Conservation (phyloP, 805 yeast species). For the Zygosaccharomyces rouxii region DNA sequence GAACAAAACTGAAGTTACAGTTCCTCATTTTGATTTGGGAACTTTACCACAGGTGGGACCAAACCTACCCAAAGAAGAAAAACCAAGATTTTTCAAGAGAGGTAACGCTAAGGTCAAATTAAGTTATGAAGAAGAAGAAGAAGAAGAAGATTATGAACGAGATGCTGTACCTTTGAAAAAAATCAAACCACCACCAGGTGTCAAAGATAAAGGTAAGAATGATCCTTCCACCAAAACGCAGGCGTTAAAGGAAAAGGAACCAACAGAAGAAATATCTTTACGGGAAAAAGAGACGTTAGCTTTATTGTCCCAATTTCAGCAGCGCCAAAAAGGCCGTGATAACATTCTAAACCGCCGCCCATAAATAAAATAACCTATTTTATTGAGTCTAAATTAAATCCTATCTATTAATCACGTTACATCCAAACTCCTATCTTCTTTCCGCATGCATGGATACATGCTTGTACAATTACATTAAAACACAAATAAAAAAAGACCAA, state of each 20-base stretch:
- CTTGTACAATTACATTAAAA: not conserved
- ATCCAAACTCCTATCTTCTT: too few relatives aligned
- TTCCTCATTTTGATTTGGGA: conserved; percentile 42
- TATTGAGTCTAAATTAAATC: not conserved
- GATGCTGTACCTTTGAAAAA: conserved; percentile 17
- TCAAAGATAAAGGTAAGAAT: conserved; percentile 4
- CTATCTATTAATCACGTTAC: too few relatives aligned
- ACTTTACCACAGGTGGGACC: not conserved
- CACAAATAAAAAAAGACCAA: not conserved
- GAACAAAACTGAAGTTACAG: conserved; percentile 38
- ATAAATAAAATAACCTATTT: conserved; percentile 2
- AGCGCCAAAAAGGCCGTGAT: conserved; percentile 12
- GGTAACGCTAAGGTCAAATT: conserved; percentile 34
- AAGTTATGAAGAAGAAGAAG: conserved; percentile 39
- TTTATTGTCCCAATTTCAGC: conserved; percentile 19
- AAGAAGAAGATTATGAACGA: conserved; percentile 19
- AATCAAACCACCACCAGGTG: conserved; percentile 12
- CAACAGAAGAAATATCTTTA: conserved; percentile 4
- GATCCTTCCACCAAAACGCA: not conserved
- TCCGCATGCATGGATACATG: too few relatives aligned
- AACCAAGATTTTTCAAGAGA: conserved; percentile 14
- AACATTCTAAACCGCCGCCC: conserved; percentile 6
- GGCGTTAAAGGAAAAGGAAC: conserved; percentile 2
- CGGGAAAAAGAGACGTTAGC: conserved; percentile 22
- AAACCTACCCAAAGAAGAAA: conserved; percentile 6